Evolutionary conservation across 2,329 filamentous ascomycete species (phyloP).

Genomic region (Fusarium lateritium): DNA sequence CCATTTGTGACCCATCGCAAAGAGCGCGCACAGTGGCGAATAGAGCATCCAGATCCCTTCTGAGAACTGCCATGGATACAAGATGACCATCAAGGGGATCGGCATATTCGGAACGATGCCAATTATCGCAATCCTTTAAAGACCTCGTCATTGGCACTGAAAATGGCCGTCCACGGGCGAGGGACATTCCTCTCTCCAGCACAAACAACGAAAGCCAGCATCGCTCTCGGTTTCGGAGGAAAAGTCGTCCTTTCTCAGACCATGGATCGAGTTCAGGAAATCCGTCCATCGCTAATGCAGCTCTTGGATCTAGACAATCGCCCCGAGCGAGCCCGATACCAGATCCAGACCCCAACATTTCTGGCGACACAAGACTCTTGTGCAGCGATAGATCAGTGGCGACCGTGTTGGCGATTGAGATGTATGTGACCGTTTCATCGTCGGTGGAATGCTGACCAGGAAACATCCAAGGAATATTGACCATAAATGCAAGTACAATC

Average conservation of each 20-base stretch:
- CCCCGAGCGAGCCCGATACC: conserved; percentile 69
- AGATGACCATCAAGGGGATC: conserved; percentile 79
- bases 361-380: conserved; percentile 74
- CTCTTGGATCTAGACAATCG: conserved; percentile 77
- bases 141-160: conserved; percentile 77
- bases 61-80: conserved; percentile 78
- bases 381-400: conserved; percentile 79
- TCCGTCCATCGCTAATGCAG: conserved; percentile 77
- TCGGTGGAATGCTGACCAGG: conserved; percentile 77
- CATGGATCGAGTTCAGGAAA: conserved; percentile 73
- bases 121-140: conserved; percentile 77
- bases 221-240: conserved; percentile 76
- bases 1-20: conserved; percentile 70
- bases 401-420: conserved; percentile 78
- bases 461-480: conserved; percentile 83
- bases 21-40: conserved; percentile 70
- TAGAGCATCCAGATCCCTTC: conserved; percentile 73
- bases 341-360: conserved; percentile 60
- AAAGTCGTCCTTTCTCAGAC: conserved; percentile 72
- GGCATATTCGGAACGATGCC: conserved; percentile 75
- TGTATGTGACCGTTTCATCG: conserved; percentile 80
- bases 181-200: conserved; percentile 78
- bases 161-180: conserved; percentile 78
- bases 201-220: conserved; percentile 82
- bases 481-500: conserved; percentile 81